Evolutionary conservation across 768 basidiomycete genomes (phyloP), one percentile per base, ranked within the genome.

Genomic region (Lentinula edodes): DNA sequence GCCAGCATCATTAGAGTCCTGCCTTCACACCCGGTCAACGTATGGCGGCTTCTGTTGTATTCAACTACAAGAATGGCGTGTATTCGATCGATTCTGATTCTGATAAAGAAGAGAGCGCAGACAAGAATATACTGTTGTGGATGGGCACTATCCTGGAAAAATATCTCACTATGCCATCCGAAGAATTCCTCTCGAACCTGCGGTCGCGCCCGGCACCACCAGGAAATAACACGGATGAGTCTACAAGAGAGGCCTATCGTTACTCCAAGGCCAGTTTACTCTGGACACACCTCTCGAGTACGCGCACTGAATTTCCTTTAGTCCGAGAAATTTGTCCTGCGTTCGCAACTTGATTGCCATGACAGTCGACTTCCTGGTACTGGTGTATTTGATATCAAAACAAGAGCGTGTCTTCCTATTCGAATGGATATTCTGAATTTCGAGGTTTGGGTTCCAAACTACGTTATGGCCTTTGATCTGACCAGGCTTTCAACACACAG

Each of bases 311-410:
- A 6, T 18, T 46, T 6, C 10, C 10, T 34, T 13, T 36, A 87
- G 85, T 82, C 83, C 5, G 72, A 78, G 10, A 78, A 77, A 9
- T 87, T 97, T 64, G 76, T 98, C 28, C 94, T 98, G 89, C 90
- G 96, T 13, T 96, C 95, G 0, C 96, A 99, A 71, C 81, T 99
- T 6, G 96, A 99, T 69, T 93, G 95, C 66, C 75, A 85, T 1
- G 91, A 98, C 68, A 66, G 74, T 12, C 81, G 90, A 46, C 75
- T 98, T 35, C 95, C 95, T 4, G 95, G 94, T 0, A 88, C 87
- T 0, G 94, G 93, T 34, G 87, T 95, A 0, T 99, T 99, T 66
- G 96, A 99, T 70, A 87, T 98, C 74, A 99, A 99, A 74, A 98
- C 96, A 0, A 84, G 96, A 52, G 95, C 94, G 0, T 89, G 87